phyloP scores from a whole-genome alignment of 805 yeast genomes.

The Saturnispora halmiae region DNA sequence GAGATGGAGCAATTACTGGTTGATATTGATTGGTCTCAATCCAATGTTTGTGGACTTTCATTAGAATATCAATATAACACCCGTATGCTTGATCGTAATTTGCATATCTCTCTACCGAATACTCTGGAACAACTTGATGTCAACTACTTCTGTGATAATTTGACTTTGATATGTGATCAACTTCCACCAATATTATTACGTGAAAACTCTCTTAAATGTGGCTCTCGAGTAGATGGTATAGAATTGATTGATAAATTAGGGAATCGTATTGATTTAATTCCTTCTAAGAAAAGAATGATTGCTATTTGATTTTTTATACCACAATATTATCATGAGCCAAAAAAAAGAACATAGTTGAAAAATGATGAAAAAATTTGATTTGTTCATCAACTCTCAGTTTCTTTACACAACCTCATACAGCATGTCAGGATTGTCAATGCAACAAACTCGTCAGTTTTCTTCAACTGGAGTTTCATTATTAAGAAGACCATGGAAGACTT shows the following conservation, averaged over 20 bases:
- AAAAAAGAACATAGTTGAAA: too few relatives aligned
- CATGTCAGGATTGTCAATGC: not conserved
- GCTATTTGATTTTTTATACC: constrained; percentile 4
- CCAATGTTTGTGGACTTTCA: constrained; percentile 9
- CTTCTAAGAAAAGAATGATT: constrained; percentile 5
- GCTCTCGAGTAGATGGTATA: constrained; percentile 2
- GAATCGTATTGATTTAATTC: not conserved
- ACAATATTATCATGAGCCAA: not conserved
- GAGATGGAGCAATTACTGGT: constrained; percentile 6
- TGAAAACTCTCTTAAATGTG: not conserved
- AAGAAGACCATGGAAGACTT: constrained; percentile 84
- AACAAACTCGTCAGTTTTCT: constrained; percentile 10
- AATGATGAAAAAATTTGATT: too few relatives aligned
- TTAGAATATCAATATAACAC: constrained; percentile 9
- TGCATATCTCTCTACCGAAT: constrained; percentile 3
- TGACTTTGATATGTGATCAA: constrained; percentile 7
- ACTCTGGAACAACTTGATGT: constrained; percentile 8
- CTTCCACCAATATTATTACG: constrained; percentile 4
- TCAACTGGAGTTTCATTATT: constrained; percentile 31
- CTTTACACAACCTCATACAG: not conserved
- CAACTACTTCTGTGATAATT: constrained; percentile 3
- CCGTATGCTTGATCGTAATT: constrained; percentile 4
- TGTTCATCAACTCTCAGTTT: too few relatives aligned
- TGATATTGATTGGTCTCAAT: constrained; percentile 7
- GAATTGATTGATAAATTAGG: constrained; percentile 4